These are phyloP conservation scores for Boletus vinaceobasis DNA, from an alignment of 768 basidiomycete genomes.

Conservation along the genomic window DNA sequence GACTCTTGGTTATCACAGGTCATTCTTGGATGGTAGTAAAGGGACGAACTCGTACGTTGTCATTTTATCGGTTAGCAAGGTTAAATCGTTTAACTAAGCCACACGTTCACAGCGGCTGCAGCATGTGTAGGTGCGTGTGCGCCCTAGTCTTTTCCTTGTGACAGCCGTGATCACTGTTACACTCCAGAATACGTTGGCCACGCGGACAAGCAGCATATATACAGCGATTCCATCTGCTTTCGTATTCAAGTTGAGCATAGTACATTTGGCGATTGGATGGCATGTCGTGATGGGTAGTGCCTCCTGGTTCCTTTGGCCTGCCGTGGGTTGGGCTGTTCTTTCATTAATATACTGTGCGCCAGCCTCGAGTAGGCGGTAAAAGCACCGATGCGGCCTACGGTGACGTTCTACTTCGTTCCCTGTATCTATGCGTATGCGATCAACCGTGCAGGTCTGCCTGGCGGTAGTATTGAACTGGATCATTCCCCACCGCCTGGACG, in stretches of 20 bases:
- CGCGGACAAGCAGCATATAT: neutral
- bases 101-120: neutral
- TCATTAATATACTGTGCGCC: too few relatives aligned
- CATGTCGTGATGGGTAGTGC: neutral
- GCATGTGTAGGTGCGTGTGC: neutral
- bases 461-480: neutral
- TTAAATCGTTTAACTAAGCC: neutral
- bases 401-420: neutral
- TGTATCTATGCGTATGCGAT: conserved; percentile 14
- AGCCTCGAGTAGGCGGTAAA: too few relatives aligned
- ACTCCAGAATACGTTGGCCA: neutral
- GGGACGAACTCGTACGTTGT: neutral
- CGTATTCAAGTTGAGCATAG: neutral
- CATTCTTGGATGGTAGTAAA: neutral
- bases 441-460: neutral
- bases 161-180: neutral
- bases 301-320: too few relatives aligned
- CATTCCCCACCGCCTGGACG: neutral
- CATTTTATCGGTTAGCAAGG: neutral
- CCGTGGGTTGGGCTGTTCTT: too few relatives aligned
- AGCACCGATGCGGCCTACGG: conserved; percentile 5
- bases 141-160: neutral
- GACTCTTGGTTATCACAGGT: neutral
- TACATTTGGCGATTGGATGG: neutral
- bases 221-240: neutral